Evolutionary conservation across 306 rosid genomes (phyloP).

Genomic region (Cajanus cajan): DNA sequence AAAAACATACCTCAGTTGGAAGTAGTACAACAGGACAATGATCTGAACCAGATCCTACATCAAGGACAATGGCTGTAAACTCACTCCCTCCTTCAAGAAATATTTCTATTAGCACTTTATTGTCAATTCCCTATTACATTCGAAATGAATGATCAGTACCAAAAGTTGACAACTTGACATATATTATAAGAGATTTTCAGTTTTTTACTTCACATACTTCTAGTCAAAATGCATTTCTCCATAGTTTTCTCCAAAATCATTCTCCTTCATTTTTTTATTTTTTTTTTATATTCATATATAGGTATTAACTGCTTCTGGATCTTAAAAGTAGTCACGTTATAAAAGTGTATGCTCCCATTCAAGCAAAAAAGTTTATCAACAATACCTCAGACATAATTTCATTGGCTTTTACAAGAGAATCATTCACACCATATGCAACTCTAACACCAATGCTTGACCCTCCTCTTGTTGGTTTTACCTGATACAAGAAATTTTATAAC

Average conservation of each 20-base stretch:
- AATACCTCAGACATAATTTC: slow-evolving; percentile 75
- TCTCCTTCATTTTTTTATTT: neutral
- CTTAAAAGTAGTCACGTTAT: neutral
- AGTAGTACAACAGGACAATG: slow-evolving; percentile 77
- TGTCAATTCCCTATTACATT: slow-evolving; percentile 72
- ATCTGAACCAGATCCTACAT: slow-evolving; percentile 78
- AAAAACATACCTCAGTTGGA: slow-evolving; percentile 76
- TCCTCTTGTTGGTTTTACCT: slow-evolving; percentile 93
- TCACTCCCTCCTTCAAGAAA: slow-evolving; percentile 97
- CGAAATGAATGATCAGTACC: slow-evolving; percentile 23
- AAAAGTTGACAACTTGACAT: slow-evolving; percentile 27
- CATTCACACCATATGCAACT: slow-evolving; percentile 86
- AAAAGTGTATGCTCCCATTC: neutral
- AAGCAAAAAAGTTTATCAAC: slow-evolving; percentile 11
- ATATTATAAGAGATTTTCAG: neutral
- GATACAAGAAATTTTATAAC: slow-evolving; percentile 22
- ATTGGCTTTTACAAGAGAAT: slow-evolving; percentile 69
- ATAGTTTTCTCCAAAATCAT: neutral
- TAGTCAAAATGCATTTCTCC: slow-evolving; percentile 21
- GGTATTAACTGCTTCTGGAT: neutral
- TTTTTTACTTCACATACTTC: neutral
- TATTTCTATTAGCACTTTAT: slow-evolving; percentile 77
- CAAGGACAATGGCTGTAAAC: slow-evolving; percentile 94
- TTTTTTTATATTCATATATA: neutral
- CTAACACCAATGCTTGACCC: slow-evolving; percentile 95